Evolutionary conservation across 129 eudicot genomes (phyloP).

Genomic region (Arctium minus): DNA sequence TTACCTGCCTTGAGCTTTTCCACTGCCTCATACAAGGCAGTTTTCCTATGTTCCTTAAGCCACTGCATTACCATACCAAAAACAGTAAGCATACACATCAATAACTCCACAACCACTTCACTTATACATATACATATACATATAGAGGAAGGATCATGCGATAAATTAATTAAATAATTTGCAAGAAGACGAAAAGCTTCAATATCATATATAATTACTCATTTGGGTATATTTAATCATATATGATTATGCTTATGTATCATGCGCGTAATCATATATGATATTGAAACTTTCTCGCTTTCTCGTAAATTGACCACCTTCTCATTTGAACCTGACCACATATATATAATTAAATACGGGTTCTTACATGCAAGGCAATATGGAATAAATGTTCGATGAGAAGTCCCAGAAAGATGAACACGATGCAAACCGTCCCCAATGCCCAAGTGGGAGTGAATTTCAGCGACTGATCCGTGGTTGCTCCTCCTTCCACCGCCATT

Average conservation of each 20-base stretch:
- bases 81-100: not conserved
- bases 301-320: no score
- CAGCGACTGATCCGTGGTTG: slow-evolving; percentile 1
- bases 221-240: no score
- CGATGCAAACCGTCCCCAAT: slow-evolving; percentile 27
- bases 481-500: slow-evolving; percentile 18
- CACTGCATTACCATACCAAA: slow-evolving; percentile 24
- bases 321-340: no score
- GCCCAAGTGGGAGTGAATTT: slow-evolving; percentile 30
- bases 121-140: not conserved
- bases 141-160: no score
- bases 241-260: no score
- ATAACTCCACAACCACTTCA: not conserved
- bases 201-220: no score
- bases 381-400: slow-evolving; percentile 23
- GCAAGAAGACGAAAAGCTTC: no score
- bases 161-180: no score
- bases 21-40: slow-evolving; percentile 40
- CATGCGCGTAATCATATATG: no score
- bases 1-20: slow-evolving; percentile 44
- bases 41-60: slow-evolving; percentile 42
- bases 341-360: not conserved
- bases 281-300: no score
- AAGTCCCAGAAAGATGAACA: slow-evolving; percentile 32
- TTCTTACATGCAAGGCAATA: slow-evolving; percentile 3